Conservation (phyloP, 83 land plant species). For the Picea abies region DNA sequence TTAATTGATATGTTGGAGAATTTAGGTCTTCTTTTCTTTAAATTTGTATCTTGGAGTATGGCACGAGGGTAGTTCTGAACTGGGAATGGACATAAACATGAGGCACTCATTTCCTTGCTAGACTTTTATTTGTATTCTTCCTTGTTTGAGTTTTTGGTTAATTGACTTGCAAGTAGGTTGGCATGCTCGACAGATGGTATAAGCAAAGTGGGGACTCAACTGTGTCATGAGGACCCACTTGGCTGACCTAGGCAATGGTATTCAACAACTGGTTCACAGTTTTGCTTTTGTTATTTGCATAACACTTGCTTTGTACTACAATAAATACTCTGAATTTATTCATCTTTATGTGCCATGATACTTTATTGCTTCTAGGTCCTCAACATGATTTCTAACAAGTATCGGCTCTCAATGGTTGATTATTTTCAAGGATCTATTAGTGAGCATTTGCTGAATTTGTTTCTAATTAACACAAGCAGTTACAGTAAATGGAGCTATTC, state of each 20-base stretch:
- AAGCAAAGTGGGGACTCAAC: not conserved
- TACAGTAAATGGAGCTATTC: not conserved
- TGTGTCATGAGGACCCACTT: not conserved
- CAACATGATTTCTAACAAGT: not conserved
- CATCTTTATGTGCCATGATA: not conserved
- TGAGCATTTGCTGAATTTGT: not conserved
- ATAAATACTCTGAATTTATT: not conserved
- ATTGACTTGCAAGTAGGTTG: not conserved
- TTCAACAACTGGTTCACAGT: conserved; percentile 6
- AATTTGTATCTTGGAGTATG: not conserved
- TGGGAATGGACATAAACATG: not conserved
- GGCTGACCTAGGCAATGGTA: not conserved
- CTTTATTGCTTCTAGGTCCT: not conserved
- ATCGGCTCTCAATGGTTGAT: not conserved
- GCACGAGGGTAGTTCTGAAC: conserved; percentile 2
- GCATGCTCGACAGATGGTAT: not conserved
- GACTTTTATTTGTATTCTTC: not conserved
- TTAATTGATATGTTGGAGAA: not conserved
- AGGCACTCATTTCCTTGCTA: not conserved
- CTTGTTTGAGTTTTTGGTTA: not conserved
- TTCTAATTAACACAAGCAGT: not conserved
- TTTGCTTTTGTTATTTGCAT: not conserved
- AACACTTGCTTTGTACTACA: not conserved
- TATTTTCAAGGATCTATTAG: not conserved
- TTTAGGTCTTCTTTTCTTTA: not conserved